Conservation (phyloP, 116 monocot species). For the Phalaenopsis hybrid region DNA sequence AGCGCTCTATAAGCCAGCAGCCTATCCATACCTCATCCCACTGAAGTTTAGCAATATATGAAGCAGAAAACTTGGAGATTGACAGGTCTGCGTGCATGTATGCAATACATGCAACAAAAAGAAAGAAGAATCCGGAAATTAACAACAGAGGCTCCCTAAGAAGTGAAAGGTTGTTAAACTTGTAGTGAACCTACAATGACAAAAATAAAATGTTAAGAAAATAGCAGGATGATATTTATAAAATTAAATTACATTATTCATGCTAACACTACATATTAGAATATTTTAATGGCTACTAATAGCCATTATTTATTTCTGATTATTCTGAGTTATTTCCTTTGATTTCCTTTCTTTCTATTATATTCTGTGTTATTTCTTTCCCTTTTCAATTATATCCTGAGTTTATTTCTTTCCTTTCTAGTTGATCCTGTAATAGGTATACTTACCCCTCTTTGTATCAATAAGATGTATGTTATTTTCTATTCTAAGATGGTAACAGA, state of each 20-base stretch:
- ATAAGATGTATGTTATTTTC: no score
- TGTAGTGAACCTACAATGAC: constrained; percentile 66
- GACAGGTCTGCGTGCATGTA: constrained; percentile 82
- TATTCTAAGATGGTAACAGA: no score
- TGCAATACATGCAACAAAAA: constrained; percentile 63
- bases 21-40: constrained; percentile 70
- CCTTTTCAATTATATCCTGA: no score
- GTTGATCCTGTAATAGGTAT: no score
- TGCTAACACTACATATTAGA: not conserved
- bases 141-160: constrained; percentile 84
- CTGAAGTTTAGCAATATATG: constrained; percentile 83
- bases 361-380: no score
- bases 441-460: no score
- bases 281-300: no score
- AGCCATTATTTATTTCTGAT: no score
- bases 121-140: constrained; percentile 68
- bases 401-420: no score
- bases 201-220: constrained; percentile 1
- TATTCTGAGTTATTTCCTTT: no score
- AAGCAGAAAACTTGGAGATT: constrained; percentile 88
- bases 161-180: constrained; percentile 75
- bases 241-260: not conserved
- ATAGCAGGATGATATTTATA: not conserved
- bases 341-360: no score
- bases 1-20: no score